Percentiles rank a stretch among this genome's conserved stretches.
Conservation (phyloP, 306 rosid species). For the Cicer cuneatum region DNA sequence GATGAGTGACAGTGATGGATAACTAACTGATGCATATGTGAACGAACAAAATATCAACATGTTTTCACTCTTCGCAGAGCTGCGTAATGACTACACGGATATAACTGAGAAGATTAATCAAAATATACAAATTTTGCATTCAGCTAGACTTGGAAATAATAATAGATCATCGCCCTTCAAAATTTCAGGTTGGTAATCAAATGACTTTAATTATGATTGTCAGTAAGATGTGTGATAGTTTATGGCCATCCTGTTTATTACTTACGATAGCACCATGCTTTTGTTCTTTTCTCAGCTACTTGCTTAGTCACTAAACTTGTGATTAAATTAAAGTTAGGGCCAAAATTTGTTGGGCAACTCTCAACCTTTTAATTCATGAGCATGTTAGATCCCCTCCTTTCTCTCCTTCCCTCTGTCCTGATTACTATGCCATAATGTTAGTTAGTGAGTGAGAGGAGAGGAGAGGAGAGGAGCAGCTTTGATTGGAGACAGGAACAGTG, state of each 20-base stretch:
- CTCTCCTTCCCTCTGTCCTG: neutral
- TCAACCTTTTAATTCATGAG: neutral
- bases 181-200: slow-evolving; percentile 58
- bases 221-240: slow-evolving; percentile 15
- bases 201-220: neutral
- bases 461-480: too few relatives aligned
- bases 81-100: slow-evolving; percentile 77
- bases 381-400: neutral
- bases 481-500: too few relatives aligned
- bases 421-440: neutral
- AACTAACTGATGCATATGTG: neutral
- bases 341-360: neutral
- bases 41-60: neutral
- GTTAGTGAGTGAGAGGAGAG: neutral
- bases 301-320: neutral
- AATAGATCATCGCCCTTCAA: slow-evolving; percentile 42
- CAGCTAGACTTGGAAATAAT: slow-evolving; percentile 58
- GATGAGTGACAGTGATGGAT: neutral
- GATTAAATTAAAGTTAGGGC: neutral
- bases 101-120: slow-evolving; percentile 72
- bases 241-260: slow-evolving; percentile 10
- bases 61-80: slow-evolving; percentile 51
- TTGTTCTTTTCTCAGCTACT: neutral
- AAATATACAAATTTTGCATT: slow-evolving; percentile 75
- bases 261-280: neutral